A percentile compares a stretch with the other conserved stretches of the same genome.
These are phyloP conservation scores for Penicillium desertorum DNA, from an alignment of 495 filamentous ascomycete species.

Conservation along the genomic window DNA sequence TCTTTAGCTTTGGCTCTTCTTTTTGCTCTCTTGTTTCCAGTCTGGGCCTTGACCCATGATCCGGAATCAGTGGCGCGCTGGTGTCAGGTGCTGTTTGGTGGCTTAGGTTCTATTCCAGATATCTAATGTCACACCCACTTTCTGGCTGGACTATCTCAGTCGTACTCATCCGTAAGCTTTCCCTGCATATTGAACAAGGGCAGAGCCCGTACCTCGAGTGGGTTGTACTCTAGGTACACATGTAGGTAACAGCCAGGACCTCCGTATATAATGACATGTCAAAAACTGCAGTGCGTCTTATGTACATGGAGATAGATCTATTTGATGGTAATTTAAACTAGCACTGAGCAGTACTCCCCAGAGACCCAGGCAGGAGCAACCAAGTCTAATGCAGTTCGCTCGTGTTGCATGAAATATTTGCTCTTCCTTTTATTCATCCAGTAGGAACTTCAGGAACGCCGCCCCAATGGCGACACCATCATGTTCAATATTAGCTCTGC, in stretches of 20 bases:
- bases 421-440: slow-evolving; percentile 45
- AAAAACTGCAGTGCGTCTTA: background rate
- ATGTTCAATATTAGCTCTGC: slow-evolving; percentile 61
- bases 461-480: slow-evolving; percentile 70
- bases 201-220: background rate
- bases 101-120: background rate
- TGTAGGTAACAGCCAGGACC: background rate
- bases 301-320: background rate
- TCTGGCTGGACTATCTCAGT: background rate
- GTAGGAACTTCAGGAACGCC: slow-evolving; percentile 73
- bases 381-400: background rate
- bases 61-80: background rate
- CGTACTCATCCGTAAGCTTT: background rate
- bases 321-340: background rate
- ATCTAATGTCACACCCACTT: background rate
- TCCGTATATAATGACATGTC: background rate
- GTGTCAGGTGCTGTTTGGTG: background rate
- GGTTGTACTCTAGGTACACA: background rate
- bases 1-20: slow-evolving; percentile 7
- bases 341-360: background rate
- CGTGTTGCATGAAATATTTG: background rate
- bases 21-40: background rate
- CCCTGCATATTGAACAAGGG: background rate
- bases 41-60: background rate
- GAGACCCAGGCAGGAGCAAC: background rate